Conservation (phyloP, 139 green algal genomes). For the Chlorella sp. region DNA sequence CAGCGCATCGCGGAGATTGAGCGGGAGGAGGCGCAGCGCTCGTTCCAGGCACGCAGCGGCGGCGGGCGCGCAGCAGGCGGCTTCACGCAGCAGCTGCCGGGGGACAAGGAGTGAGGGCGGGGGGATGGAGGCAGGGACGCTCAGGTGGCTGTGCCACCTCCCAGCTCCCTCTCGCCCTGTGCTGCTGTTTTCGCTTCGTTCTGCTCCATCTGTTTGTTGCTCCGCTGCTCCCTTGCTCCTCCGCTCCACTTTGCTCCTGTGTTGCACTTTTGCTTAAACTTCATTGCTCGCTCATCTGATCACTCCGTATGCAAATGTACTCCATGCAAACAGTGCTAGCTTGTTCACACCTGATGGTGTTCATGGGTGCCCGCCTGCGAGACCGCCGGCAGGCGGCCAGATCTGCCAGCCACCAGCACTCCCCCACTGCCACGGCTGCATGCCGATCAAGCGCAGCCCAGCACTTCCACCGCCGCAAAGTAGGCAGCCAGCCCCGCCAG, state of each 20-base stretch:
- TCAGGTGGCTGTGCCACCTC: too few species aligned
- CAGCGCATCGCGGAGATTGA: slow-evolving; percentile 45
- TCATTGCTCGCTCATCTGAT: too few species aligned
- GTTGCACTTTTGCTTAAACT: too few species aligned
- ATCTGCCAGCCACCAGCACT: too few species aligned
- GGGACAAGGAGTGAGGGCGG: not conserved
- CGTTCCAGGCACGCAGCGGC: slow-evolving; percentile 39
- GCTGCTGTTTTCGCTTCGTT: too few species aligned
- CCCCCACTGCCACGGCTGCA: not conserved
- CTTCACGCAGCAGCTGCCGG: not conserved
- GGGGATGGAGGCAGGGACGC: not conserved
- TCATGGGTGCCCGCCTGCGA: too few species aligned
- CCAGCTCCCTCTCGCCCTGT: too few species aligned
- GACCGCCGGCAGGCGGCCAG: too few species aligned
- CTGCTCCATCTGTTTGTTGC: not conserved
- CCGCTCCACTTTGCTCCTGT: too few species aligned
- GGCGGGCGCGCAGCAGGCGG: not conserved
- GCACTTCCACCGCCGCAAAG: slow-evolving; percentile 1
- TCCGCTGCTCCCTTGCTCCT: not conserved
- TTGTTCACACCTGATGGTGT: not conserved
- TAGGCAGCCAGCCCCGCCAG: slow-evolving; percentile 30
- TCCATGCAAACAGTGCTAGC: too few species aligned
- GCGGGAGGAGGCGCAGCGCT: slow-evolving; percentile 34
- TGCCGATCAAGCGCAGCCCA: not conserved
- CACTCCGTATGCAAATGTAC: too few species aligned